Percentiles rank a stretch among this genome's conserved stretches.
These are phyloP conservation scores for Coprinopsis sp. DNA, from an alignment of 768 basidiomycete genomes.

Conservation along the genomic window DNA sequence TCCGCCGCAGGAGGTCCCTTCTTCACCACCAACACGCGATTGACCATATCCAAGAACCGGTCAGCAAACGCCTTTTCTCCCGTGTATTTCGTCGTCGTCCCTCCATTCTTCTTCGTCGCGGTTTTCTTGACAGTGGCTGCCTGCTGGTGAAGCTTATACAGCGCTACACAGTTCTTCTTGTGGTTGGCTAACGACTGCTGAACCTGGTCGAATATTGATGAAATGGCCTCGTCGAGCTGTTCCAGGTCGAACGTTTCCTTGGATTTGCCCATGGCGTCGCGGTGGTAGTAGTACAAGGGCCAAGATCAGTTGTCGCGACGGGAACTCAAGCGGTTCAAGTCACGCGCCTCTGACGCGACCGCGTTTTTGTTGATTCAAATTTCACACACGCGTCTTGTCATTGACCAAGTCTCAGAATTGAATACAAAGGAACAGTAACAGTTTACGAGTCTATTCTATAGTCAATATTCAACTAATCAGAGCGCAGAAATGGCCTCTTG, in stretches of 20 bases:
- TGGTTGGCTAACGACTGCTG: conserved; percentile 82
- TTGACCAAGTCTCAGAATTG: too few relatives aligned
- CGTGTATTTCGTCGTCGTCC: conserved; percentile 45
- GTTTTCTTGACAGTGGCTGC: conserved; percentile 52
- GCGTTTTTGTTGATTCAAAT: too few relatives aligned
- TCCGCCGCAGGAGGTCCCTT: conserved; percentile 83
- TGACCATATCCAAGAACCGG: conserved; percentile 67
- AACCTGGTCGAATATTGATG: conserved; percentile 66
- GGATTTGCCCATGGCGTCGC: conserved; percentile 13
- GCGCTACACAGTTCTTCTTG: conserved; percentile 85
- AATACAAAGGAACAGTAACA: too few relatives aligned
- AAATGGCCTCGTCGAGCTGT: conserved; percentile 30
- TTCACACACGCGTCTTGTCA: too few relatives aligned
- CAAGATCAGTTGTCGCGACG: too few relatives aligned
- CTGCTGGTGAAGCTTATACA: conserved; percentile 77
- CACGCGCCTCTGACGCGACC: too few relatives aligned
- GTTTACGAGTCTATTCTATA: too few relatives aligned
- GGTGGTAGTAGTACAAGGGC: too few relatives aligned
- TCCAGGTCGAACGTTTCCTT: conserved; percentile 22
- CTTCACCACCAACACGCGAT: conserved; percentile 72
- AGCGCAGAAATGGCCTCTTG: too few relatives aligned
- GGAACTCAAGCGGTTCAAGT: too few relatives aligned
- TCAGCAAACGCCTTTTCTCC: conserved; percentile 83
- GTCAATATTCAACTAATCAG: too few relatives aligned
- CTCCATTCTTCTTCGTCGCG: conserved; percentile 33